Conservation (phyloP, 148 eudicot species). For the Fagopyrum homotropicum region DNA sequence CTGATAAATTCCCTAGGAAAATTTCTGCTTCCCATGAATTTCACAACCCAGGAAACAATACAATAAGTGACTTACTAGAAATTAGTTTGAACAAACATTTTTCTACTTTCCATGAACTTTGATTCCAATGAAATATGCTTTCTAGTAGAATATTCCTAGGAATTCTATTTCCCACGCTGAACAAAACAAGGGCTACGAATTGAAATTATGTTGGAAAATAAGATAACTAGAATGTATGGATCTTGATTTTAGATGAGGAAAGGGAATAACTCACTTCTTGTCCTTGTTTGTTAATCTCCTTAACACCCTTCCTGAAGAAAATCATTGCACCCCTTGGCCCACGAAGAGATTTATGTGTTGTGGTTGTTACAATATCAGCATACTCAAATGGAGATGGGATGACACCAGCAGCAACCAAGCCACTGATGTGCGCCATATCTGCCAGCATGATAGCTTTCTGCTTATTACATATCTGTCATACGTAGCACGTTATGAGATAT, state of each 20-base stretch:
- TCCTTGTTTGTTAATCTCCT: constrained; percentile 48
- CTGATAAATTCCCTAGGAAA: too few species aligned
- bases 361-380: constrained; percentile 44
- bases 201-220: neutral
- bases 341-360: constrained; percentile 59
- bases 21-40: too few species aligned
- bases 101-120: too few species aligned
- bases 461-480: constrained; percentile 73
- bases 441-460: constrained; percentile 89
- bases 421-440: constrained; percentile 98
- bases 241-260: neutral
- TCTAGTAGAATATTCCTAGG: too few species aligned
- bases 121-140: too few species aligned
- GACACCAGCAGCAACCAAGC: constrained; percentile 87
- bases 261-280: constrained; percentile 24
- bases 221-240: neutral
- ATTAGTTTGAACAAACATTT: too few species aligned
- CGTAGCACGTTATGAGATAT: neutral
- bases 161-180: too few species aligned
- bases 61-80: too few species aligned
- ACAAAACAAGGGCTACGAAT: too few species aligned
- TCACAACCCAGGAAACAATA: too few species aligned
- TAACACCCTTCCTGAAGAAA: constrained; percentile 54
- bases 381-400: constrained; percentile 75
- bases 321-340: constrained; percentile 73